Percentiles rank a stretch among this genome's conserved stretches.
phyloP scores from a whole-genome alignment of 352 stramenopile species.

The Phytopythium cucurbitacearum region DNA sequence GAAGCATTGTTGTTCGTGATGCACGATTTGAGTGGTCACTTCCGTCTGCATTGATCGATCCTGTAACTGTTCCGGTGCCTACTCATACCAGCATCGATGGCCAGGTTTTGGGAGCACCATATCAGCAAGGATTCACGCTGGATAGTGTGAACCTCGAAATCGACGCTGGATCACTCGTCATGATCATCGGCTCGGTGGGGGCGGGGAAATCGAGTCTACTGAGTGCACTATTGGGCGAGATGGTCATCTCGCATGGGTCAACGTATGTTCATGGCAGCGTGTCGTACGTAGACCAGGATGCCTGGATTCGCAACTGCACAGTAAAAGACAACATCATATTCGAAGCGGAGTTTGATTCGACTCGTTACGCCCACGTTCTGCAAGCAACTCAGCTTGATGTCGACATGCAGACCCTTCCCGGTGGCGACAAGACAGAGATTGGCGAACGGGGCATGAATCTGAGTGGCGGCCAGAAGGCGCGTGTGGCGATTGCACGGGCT shows the following conservation, averaged over 20 bases:
- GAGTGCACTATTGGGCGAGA: slow-evolving; percentile 39
- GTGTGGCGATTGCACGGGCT: slow-evolving; percentile 81
- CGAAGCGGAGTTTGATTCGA: slow-evolving; percentile 14
- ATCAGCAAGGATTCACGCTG: not conserved
- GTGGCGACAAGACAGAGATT: slow-evolving; percentile 92
- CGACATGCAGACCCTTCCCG: slow-evolving; percentile 84
- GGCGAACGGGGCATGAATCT: slow-evolving; percentile 94
- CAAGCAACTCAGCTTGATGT: slow-evolving; percentile 73
- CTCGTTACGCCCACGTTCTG: slow-evolving; percentile 43
- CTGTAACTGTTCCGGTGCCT: too few species aligned
- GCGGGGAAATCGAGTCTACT: slow-evolving; percentile 55
- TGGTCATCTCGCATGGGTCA: slow-evolving; percentile 15
- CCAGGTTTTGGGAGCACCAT: not conserved
- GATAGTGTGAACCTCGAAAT: slow-evolving; percentile 34
- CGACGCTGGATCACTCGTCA: slow-evolving; percentile 36
- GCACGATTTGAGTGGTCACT: slow-evolving; percentile 14
- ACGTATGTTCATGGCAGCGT: slow-evolving; percentile 13
- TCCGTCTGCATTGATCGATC: too few species aligned
- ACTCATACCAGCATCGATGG: too few species aligned
- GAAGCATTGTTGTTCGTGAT: slow-evolving; percentile 4
- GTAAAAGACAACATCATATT: slow-evolving; percentile 40
- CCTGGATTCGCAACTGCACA: slow-evolving; percentile 35
- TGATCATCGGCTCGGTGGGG: slow-evolving; percentile 50
- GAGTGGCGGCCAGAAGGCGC: slow-evolving; percentile 89
- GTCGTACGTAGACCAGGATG: slow-evolving; percentile 30